Base-by-base conservation (phyloP, 2,329 filamentous ascomycete genomes). In the Drechslerella dactyloides region DNA sequence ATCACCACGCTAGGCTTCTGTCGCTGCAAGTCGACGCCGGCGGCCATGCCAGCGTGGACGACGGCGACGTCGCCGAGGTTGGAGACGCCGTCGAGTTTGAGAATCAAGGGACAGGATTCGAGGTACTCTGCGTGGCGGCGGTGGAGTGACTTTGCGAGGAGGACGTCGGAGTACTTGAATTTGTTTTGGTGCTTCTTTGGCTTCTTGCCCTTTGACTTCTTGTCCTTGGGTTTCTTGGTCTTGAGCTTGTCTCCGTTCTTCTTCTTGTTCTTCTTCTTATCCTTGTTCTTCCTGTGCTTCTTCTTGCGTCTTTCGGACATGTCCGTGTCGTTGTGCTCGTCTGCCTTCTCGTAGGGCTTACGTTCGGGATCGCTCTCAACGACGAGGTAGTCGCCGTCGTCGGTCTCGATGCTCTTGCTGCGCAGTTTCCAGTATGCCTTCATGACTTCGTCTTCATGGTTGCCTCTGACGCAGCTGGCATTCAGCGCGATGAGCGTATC, bases 381-480 rank as follows among this genome's bases (percentile, higher is more conserved):
- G 48, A 83, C 79, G 24, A 50, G 23, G 15, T 52, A 60, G 6
- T 44, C 6, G 21, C 59, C 48, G 17, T 40, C 57, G 5, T 51
- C 64, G 19, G 44, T 51, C n/a, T 70, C 44, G 10, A 62, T 46
- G 23, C 53, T 58, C 44, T 61, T 59, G 42, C 53, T 60, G 44
- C 74, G 70, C 6, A 76, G 15, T 7, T 74, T 72, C 27, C 82
- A 81, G 72, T 87, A 85, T 0, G 87, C 84, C 7, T 89, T 83
- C n/a, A 97, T 83, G 19, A 97, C 83, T 21, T 87, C 85, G 78
- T 97, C 93, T 78, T 99, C 94, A 80, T 96, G 90, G 80, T 97
- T 97, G 17, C 94, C 94, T 56, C 93, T 88, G 7, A 97, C 91
- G 73, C 87, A 90, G 30, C 88, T 90, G 21, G 93, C 93, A 56